Percentiles rank a stretch among this genome's conserved stretches.
phyloP scores from a whole-genome alignment of 2,329 filamentous ascomycete genomes.

The Tolypocladium endophyticum region DNA sequence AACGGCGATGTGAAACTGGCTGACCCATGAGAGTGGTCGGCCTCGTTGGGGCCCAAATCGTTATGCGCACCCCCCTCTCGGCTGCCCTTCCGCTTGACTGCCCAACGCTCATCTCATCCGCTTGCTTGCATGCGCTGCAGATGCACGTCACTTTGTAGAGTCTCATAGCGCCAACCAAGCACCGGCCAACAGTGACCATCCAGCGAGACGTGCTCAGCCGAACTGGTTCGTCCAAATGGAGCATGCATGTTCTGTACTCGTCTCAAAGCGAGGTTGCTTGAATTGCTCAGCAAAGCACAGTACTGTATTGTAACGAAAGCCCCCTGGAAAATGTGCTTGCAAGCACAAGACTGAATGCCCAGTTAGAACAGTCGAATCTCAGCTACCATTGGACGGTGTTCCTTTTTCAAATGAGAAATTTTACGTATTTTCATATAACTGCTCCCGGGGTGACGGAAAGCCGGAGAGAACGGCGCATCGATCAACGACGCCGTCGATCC shows the following conservation, averaged over 20 bases:
- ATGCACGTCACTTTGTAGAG: not conserved
- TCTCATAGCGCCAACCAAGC: not conserved
- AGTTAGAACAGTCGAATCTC: not conserved
- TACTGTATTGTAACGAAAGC: not conserved
- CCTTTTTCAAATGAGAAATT: too few relatives aligned
- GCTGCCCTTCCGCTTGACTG: not conserved
- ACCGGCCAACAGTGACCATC: not conserved
- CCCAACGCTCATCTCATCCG: not conserved
- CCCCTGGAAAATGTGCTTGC: not conserved
- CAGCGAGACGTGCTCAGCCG: not conserved
- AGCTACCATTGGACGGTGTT: not conserved
- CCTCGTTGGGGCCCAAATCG: not conserved
- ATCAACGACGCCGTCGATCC: not conserved
- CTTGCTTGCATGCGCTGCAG: not conserved
- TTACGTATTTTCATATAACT: too few relatives aligned
- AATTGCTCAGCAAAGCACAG: not conserved
- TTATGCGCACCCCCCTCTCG: not conserved
- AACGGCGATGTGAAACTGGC: not conserved
- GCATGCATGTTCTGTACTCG: not conserved
- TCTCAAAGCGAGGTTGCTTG: not conserved
- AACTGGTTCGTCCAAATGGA: not conserved
- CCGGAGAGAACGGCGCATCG: not conserved
- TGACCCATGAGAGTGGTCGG: not conserved
- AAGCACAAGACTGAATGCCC: not conserved
- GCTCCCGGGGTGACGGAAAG: too few relatives aligned